phyloP scores from a whole-genome alignment of 23 red algal genomes.

The Pyropia haitanensis region DNA sequence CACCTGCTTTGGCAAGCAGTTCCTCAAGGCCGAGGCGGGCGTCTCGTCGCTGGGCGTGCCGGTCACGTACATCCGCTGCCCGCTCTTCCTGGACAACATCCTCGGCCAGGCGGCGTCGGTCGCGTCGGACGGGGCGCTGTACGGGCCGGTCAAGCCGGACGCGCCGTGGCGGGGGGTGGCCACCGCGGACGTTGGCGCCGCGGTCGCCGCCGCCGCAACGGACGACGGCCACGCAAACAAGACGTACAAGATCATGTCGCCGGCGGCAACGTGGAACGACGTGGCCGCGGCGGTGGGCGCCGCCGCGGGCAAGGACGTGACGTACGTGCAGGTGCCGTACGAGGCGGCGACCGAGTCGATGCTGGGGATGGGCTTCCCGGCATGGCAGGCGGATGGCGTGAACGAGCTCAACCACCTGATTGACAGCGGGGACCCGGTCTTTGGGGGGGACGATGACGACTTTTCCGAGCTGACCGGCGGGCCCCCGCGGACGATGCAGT shows the following conservation, averaged over 20 bases:
- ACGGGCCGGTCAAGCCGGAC: background rate
- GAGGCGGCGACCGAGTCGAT: background rate
- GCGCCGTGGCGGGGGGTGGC: background rate
- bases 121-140: background rate
- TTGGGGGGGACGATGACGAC: too few species aligned
- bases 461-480: too few species aligned
- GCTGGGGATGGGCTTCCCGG: slow-evolving; percentile 5
- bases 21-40: background rate
- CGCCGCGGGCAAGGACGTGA: background rate
- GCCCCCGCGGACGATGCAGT: too few species aligned
- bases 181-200: background rate
- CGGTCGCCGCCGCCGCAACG: background rate
- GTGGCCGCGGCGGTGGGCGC: background rate
- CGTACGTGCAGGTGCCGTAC: background rate
- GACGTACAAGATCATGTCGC: slow-evolving; percentile 1
- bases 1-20: slow-evolving; percentile 1
- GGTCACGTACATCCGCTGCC: background rate
- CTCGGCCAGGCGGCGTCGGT: background rate
- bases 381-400: slow-evolving; percentile 1
- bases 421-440: slow-evolving; percentile 1
- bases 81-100: slow-evolving; percentile 3
- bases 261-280: background rate
- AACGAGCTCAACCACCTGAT: background rate
- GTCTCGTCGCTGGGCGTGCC: background rate
- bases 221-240: background rate